Conservation (phyloP, 495 filamentous ascomycete genomes). For the Bacidia gigantensis region DNA sequence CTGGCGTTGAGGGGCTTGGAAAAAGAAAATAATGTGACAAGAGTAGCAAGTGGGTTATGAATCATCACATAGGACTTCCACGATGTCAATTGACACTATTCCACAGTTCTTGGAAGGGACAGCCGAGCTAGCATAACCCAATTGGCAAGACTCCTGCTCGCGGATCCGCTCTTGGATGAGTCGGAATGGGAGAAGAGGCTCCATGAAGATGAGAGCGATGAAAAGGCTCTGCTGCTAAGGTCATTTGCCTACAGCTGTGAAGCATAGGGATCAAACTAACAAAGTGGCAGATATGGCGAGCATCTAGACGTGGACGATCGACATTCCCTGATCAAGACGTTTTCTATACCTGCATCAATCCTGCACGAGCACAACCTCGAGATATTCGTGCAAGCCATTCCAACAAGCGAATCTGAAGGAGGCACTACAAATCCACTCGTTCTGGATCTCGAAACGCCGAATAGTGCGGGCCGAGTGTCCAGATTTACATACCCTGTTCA, state of each 20-base stretch:
- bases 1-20: slow-evolving; percentile 68
- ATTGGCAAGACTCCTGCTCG: slow-evolving; percentile 57
- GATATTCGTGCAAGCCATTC: slow-evolving; percentile 55
- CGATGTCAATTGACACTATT: background rate
- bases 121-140: slow-evolving; percentile 36
- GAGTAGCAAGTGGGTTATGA: slow-evolving; percentile 44
- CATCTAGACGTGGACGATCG: slow-evolving; percentile 23
- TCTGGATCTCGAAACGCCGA: slow-evolving; percentile 54
- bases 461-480: slow-evolving; percentile 41
- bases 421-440: slow-evolving; percentile 46
- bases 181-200: slow-evolving; percentile 60
- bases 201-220: slow-evolving; percentile 32
- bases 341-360: slow-evolving; percentile 52
- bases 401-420: slow-evolving; percentile 26
- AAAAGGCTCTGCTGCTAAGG: slow-evolving; percentile 44
- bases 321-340: slow-evolving; percentile 37
- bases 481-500: slow-evolving; percentile 75
- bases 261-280: slow-evolving; percentile 5
- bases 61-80: background rate
- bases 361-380: slow-evolving; percentile 60
- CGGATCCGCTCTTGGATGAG: slow-evolving; percentile 56
- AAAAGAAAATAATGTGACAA: slow-evolving; percentile 46
- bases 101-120: slow-evolving; percentile 40
- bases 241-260: slow-evolving; percentile 18
- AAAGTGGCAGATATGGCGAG: slow-evolving; percentile 38